phyloP scores from a whole-genome alignment of 2,329 filamentous ascomycete species.

The Elsinoe arachidis region DNA sequence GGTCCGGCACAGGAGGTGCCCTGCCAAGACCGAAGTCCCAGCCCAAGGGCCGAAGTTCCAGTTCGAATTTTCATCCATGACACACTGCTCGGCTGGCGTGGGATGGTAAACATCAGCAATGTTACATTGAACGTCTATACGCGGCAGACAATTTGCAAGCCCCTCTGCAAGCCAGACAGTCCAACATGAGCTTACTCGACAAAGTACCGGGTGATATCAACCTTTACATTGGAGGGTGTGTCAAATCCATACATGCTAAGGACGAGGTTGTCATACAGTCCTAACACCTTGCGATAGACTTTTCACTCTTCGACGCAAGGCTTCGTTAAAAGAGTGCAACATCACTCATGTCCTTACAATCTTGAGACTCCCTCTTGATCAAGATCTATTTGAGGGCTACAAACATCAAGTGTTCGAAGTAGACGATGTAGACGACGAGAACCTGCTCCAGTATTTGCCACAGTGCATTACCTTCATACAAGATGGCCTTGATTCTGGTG shows the following conservation, averaged over 20 bases:
- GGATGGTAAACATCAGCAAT: neutral
- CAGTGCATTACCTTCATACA: constrained; percentile 76
- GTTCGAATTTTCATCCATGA: neutral
- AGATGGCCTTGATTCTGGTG: constrained; percentile 54
- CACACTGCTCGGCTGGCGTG: neutral
- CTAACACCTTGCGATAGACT: constrained; percentile 46
- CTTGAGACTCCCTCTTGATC: constrained; percentile 51
- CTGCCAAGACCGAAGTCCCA: neutral
- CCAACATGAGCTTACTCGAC: constrained; percentile 51
- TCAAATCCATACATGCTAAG: constrained; percentile 13
- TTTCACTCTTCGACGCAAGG: constrained; percentile 65
- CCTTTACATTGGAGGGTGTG: constrained; percentile 72
- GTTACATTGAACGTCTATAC: neutral
- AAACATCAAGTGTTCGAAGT: constrained; percentile 73
- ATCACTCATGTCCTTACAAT: constrained; percentile 92
- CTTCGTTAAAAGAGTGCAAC: constrained; percentile 59
- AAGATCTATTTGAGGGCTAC: constrained; percentile 52
- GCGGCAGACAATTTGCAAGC: neutral
- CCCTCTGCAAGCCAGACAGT: neutral
- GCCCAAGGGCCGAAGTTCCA: no score
- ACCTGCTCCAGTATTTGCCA: constrained; percentile 74
- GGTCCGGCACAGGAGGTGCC: neutral
- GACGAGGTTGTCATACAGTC: neutral
- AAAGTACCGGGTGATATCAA: constrained; percentile 60
- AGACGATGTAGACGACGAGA: constrained; percentile 83